Evolutionary conservation across 805 yeast genomes (phyloP), one percentile per base, ranked within the genome.

Genomic region (Metschnikowia matae): DNA sequence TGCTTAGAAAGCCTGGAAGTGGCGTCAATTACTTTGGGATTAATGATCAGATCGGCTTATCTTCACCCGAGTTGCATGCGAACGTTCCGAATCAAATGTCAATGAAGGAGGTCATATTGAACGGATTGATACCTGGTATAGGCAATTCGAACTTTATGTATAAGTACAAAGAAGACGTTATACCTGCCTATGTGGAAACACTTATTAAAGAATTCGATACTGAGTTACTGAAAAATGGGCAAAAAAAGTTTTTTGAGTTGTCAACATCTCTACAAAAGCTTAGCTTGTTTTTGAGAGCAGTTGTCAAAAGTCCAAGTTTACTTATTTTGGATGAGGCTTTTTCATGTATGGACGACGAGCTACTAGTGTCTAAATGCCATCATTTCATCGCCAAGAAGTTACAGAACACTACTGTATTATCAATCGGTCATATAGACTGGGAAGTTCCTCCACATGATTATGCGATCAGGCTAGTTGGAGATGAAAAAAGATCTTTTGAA

Each of bases 31-130:
- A 86, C 62, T 89, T 89, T 61, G 87, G 84, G 45, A 83, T 88
- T 53, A 92, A 92, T 67, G 77, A 79, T 41, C 61, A 66, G n/a
- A 87, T 94, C 48, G 97, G 97, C 0, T 83, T 87, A 58, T 78
- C 95, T 0, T 87, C 97, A 1, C 99, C 99, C 1, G 99, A 92
- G 65, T 69, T 92, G 34, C 98, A 92, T 63, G 84, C 96, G 0
- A 77, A 90, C n/a, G 87, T 89, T 54, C 95, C 96, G 0, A 67
- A 67, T 3, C 35, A 53, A 11, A 58, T 82, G 49, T 77, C 83
- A 0, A 80, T 83, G 49, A 62, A 61, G 33, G 74, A 87, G 34
- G 72, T 88, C 0, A 74, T 92, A 4, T 63, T 84, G 7, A 87
- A 95, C 6, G 98, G 97, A 0, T 81, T 78, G 56, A 71, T 80